Conservation (phyloP, 805 yeast species). For the Kodamaea fukazawae region DNA sequence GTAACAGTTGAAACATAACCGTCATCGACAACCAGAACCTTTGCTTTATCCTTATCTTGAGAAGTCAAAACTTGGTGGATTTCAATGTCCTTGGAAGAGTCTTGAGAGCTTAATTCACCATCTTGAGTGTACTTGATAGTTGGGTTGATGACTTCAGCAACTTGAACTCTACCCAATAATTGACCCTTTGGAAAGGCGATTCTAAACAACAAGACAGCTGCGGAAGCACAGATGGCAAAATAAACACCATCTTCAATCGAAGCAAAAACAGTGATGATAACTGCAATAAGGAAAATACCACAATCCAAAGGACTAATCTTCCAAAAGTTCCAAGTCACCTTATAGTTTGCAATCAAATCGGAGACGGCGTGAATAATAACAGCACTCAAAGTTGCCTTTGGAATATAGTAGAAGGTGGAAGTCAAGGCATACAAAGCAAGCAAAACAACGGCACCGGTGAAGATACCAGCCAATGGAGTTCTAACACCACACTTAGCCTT, state of each 20-base stretch:
- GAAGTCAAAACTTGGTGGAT: slow-evolving; percentile 43
- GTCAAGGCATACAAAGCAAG: slow-evolving; percentile 85
- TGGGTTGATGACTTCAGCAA: slow-evolving; percentile 71
- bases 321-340: slow-evolving; percentile 68
- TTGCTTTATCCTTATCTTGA: slow-evolving; percentile 20
- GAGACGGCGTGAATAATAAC: slow-evolving; percentile 91
- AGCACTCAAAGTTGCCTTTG: slow-evolving; percentile 84
- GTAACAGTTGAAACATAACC: slow-evolving; percentile 9
- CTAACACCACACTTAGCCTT: slow-evolving; percentile 94
- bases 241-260: slow-evolving; percentile 87
- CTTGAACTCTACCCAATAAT: slow-evolving; percentile 74
- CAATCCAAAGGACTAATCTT: slow-evolving; percentile 70
- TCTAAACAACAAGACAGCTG: slow-evolving; percentile 68
- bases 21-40: slow-evolving; percentile 12
- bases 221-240: slow-evolving; percentile 84
- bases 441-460: slow-evolving; percentile 85
- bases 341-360: slow-evolving; percentile 73
- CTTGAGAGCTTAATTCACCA: slow-evolving; percentile 13
- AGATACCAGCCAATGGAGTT: slow-evolving; percentile 89
- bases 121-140: slow-evolving; percentile 23
- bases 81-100: slow-evolving; percentile 34
- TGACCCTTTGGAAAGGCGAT: slow-evolving; percentile 78
- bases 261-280: slow-evolving; percentile 71
- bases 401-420: slow-evolving; percentile 80
- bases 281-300: slow-evolving; percentile 68